Evolutionary conservation across 148 eudicot species (phyloP), one percentile per base, ranked within the genome.

Genomic region (Silene uniflora): DNA sequence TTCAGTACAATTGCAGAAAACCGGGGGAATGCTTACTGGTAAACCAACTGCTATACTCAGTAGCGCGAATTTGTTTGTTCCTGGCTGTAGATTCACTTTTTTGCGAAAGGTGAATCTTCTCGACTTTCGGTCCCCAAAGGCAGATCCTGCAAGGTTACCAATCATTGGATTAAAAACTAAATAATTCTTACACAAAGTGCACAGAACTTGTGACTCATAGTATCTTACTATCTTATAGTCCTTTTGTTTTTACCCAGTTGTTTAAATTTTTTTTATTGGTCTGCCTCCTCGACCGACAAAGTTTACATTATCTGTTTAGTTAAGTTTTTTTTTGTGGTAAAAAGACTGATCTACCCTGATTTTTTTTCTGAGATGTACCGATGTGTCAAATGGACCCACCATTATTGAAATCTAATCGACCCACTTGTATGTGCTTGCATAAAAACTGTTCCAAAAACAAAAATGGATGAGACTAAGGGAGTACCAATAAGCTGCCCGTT

Each of bases 21-120:
- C 62, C 23, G 12, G 35, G 64, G 13, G 56, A 25, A 71, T 70
- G 79, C 90, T 81, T 73, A 94, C 98, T 46, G 93, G 97, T 77
- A 95, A 82, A 72, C 98, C 98, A 74, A 95, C 92, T 73, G 98
- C 93, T 64, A 92, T 85, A 75, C 98, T 95, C 73, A 95, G 88
- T 29, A 94, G 86, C 18, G 92, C 83, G 44, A 94, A 88, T 78
- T 72, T 77, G 79, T 94, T 94, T 62, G 77, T 75, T 80, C 98
- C 98, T 12, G 88, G 84, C 10, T 69, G 93, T 49, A 95, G 81
- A 70, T 86, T 87, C 72, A 89, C 89, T 78, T 88, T 82, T 77
- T 80, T 85, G 52, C 77, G 83, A 62, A 80, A 92, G 58, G 83
- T 69, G 67, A 89, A 84, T 83, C 82, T 90, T 81, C 96, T 83